These are phyloP conservation scores for Metschnikowia noctiluminum DNA, from an alignment of 805 yeast species.

Conservation along the genomic window DNA sequence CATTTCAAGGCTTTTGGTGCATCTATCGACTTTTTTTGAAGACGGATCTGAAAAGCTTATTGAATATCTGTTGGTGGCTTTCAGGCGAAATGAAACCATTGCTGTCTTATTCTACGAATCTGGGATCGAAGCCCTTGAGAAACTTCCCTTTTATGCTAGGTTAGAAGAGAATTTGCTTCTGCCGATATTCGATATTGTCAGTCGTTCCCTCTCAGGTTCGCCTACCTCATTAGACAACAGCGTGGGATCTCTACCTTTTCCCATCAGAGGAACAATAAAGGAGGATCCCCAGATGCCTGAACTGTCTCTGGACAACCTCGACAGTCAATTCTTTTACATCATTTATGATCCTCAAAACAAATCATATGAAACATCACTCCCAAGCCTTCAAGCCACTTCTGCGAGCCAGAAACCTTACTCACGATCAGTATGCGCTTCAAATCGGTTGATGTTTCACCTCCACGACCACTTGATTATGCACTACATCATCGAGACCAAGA, in stretches of 20 bases:
- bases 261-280: conserved; percentile 18
- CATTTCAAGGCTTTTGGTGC: conserved; percentile 26
- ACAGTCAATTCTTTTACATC: conserved; percentile 37
- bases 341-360: conserved; percentile 26
- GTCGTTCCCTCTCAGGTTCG: not conserved
- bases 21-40: conserved; percentile 17
- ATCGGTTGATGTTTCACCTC: conserved; percentile 24
- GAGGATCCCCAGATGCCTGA: conserved; percentile 2
- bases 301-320: conserved; percentile 16
- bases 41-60: conserved; percentile 8
- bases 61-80: conserved; percentile 34
- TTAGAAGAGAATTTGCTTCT: conserved; percentile 16
- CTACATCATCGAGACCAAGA: conserved; percentile 24
- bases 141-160: conserved; percentile 21
- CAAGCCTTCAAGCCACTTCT: conserved; percentile 25
- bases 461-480: conserved; percentile 37
- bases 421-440: not conserved
- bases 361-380: conserved; percentile 35
- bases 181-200: conserved; percentile 25
- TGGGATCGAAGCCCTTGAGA: conserved; percentile 21
- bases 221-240: conserved; percentile 22
- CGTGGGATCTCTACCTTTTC: conserved; percentile 25
- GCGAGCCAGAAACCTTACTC: not conserved
- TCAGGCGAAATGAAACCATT: conserved; percentile 20
- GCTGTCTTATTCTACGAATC: conserved; percentile 32